Percentiles rank a stretch among this genome's conserved stretches.
phyloP scores from a whole-genome alignment of 345 rosid species.

The Punica granatum region DNA sequence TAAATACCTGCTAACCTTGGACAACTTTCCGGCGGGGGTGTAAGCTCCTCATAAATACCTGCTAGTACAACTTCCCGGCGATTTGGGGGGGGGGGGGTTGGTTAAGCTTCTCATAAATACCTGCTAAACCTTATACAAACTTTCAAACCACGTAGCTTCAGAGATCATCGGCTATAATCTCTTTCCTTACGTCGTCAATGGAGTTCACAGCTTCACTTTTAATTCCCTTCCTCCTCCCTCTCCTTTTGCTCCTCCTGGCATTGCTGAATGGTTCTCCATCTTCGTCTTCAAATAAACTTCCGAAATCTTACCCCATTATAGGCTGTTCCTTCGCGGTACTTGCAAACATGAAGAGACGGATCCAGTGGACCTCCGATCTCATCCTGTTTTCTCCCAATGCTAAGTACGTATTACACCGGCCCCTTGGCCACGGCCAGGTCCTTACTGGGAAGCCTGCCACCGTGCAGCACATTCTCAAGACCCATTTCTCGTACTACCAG shows the following conservation, averaged over 20 bases:
- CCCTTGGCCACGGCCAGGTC: constrained; percentile 20
- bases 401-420: constrained; percentile 27
- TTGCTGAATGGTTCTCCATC: not conserved
- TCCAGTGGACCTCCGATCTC: constrained; percentile 40
- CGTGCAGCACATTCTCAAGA: constrained; percentile 51
- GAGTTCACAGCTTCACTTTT: not conserved
- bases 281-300: constrained; percentile 4
- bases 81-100: no score
- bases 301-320: constrained; percentile 40
- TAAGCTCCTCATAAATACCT: no score
- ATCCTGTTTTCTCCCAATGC: constrained; percentile 36
- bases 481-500: constrained; percentile 36
- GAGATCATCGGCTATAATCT: no score
- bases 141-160: no score
- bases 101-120: no score
- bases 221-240: not conserved
- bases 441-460: constrained; percentile 51
- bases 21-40: no score
- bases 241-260: not conserved
- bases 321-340: constrained; percentile 26
- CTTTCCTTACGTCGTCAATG: no score
- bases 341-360: constrained; percentile 24
- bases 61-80: no score
- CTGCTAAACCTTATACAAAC: no score
- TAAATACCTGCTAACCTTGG: no score